phyloP scores from a whole-genome alignment of 768 basidiomycete genomes.

The Mycena olivaceomarginata region DNA sequence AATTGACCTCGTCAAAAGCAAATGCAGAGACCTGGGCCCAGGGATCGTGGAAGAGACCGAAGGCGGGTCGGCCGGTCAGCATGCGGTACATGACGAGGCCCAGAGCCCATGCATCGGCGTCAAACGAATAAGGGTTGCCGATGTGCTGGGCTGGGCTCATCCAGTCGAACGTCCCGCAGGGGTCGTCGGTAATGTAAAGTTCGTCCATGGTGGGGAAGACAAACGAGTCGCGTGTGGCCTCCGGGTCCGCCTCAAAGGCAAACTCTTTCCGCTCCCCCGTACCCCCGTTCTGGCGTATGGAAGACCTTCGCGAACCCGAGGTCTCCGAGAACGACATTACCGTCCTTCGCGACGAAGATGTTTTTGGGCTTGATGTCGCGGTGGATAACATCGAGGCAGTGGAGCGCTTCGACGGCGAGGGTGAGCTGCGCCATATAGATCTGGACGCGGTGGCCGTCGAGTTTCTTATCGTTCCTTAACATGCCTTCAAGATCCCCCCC shows the following conservation, averaged over 20 bases:
- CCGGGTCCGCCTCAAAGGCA: slow-evolving; percentile 9
- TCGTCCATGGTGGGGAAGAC: neutral
- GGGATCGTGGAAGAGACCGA: neutral
- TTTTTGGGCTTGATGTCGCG: too few relatives aligned
- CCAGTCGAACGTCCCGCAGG: slow-evolving; percentile 5
- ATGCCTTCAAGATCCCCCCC: too few relatives aligned
- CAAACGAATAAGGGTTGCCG: neutral
- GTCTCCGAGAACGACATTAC: slow-evolving; percentile 22
- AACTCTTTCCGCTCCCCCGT: neutral
- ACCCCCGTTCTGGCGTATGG: too few relatives aligned
- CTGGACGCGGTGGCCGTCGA: too few relatives aligned
- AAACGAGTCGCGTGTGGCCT: neutral
- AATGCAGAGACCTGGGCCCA: neutral
- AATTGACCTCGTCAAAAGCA: neutral
- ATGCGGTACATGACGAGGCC: slow-evolving; percentile 13
- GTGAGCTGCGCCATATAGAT: too few relatives aligned
- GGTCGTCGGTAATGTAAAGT: neutral
- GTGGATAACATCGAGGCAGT: too few relatives aligned
- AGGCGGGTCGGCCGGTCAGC: slow-evolving; percentile 1
- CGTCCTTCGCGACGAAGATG: neutral
- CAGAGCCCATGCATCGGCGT: slow-evolving; percentile 13
- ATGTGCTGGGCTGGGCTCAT: slow-evolving; percentile 24
- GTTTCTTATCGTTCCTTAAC: too few relatives aligned
- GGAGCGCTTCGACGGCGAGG: too few relatives aligned
- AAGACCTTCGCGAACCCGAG: slow-evolving; percentile 6